These are phyloP conservation scores for Cymbidium sinense DNA, from an alignment of 106 monocot species.

Conservation along the genomic window DNA sequence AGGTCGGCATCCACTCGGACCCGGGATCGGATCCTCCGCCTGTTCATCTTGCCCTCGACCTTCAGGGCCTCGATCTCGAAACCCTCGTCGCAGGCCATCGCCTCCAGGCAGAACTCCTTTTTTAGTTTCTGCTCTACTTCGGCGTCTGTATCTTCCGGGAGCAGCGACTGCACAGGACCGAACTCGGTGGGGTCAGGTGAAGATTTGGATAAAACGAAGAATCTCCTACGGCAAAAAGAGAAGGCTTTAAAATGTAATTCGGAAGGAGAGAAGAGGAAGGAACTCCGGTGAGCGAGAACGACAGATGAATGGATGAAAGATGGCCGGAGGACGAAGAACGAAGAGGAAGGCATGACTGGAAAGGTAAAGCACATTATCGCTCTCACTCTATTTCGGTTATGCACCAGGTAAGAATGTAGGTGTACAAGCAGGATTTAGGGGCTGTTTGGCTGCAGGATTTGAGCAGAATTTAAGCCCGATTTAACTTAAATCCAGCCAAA, in stretches of 20 bases:
- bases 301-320: background rate
- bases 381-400: too few species aligned
- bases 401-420: too few species aligned
- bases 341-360: background rate
- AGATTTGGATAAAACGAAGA: background rate
- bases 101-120: background rate
- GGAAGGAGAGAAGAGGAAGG: background rate
- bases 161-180: background rate
- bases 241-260: background rate
- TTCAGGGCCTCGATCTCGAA: constrained; percentile 58
- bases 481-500: too few species aligned
- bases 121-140: background rate
- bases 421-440: too few species aligned
- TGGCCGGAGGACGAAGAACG: background rate
- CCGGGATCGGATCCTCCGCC: constrained; percentile 42
- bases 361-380: background rate
- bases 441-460: too few species aligned
- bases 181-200: background rate
- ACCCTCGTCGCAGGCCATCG: constrained; percentile 9
- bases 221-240: background rate
- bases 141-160: background rate
- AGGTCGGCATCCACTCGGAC: constrained; percentile 51
- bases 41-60: constrained; percentile 39
- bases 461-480: too few species aligned
- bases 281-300: background rate